A percentile compares a stretch with the other conserved stretches of the same genome.
Evolutionary conservation across 495 filamentous ascomycete genomes (phyloP).

Genomic region (Penicillium longicatenatum): DNA sequence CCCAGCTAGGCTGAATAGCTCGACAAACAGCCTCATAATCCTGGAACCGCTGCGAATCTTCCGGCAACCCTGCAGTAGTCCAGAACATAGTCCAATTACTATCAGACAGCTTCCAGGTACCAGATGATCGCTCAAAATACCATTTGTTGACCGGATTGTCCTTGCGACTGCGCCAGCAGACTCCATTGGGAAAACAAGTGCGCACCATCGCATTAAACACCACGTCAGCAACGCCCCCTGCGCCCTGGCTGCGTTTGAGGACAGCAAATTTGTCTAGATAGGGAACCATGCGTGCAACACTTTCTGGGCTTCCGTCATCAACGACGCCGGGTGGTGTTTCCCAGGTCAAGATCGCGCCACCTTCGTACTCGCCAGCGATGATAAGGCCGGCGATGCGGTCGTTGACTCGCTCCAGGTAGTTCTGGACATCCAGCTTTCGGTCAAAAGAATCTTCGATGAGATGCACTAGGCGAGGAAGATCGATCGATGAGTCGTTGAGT

Average conservation of each 20-base stretch:
- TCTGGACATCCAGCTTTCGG: slow-evolving; percentile 75
- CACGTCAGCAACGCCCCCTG: slow-evolving; percentile 90
- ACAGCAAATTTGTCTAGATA: slow-evolving; percentile 99
- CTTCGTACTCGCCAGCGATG: slow-evolving; percentile 95
- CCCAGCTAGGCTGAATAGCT: slow-evolving; percentile 80
- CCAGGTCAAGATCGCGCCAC: slow-evolving; percentile 94
- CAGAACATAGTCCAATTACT: slow-evolving; percentile 97
- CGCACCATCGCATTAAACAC: slow-evolving; percentile 95
- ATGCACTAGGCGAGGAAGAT: slow-evolving; percentile 76
- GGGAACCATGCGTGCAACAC: slow-evolving; percentile 66
- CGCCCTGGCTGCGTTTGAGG: slow-evolving; percentile 81
- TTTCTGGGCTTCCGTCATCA: slow-evolving; percentile 54
- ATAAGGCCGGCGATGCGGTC: slow-evolving; percentile 84
- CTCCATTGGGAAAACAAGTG: slow-evolving; percentile 77
- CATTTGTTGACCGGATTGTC: slow-evolving; percentile 89
- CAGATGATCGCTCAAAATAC: slow-evolving; percentile 90
- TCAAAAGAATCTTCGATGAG: slow-evolving; percentile 95
- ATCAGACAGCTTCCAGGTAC: slow-evolving; percentile 75
- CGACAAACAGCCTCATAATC: slow-evolving; percentile 87
- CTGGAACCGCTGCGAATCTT: slow-evolving; percentile 57
- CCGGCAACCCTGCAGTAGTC: slow-evolving; percentile 70
- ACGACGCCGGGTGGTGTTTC: slow-evolving; percentile 67
- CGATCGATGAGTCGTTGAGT: slow-evolving; percentile 76
- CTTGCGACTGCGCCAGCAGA: slow-evolving; percentile 79
- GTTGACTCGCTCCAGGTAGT: slow-evolving; percentile 79